phyloP scores from a whole-genome alignment of 345 rosid genomes.

The Syzygium oleosum region DNA sequence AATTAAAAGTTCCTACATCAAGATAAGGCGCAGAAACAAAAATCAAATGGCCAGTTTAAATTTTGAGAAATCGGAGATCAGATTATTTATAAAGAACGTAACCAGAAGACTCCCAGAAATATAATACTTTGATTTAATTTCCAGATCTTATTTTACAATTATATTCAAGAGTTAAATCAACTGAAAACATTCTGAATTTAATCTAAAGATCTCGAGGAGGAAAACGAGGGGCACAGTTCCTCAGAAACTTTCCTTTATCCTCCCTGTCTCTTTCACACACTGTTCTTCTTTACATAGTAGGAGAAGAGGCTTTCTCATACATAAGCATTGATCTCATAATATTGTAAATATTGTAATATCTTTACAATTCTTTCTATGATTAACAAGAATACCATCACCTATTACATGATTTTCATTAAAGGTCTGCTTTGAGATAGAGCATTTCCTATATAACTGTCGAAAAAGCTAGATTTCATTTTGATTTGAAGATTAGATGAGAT shows the following conservation, averaged over 20 bases:
- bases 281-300: not conserved
- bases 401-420: not conserved
- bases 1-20: not conserved
- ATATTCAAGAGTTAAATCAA: not conserved
- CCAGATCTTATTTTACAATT: not conserved
- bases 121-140: not conserved
- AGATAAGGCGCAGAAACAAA: not conserved
- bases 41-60: not conserved
- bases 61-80: not conserved
- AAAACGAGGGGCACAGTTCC: not conserved
- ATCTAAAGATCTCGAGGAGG: not conserved
- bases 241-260: not conserved
- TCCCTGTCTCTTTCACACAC: not conserved
- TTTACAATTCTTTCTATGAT: not conserved
- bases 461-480: not conserved
- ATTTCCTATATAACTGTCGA: not conserved
- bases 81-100: not conserved
- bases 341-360: not conserved
- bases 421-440: not conserved
- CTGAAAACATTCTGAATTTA: not conserved
- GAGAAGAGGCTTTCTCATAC: not conserved
- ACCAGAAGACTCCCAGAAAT: not conserved
- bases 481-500: not conserved
- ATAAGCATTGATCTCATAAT: not conserved
- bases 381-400: not conserved